Percentiles rank a stretch among this genome's conserved stretches.
Conservation (phyloP, 768 basidiomycete genomes). For the Exidia glandulosa region DNA sequence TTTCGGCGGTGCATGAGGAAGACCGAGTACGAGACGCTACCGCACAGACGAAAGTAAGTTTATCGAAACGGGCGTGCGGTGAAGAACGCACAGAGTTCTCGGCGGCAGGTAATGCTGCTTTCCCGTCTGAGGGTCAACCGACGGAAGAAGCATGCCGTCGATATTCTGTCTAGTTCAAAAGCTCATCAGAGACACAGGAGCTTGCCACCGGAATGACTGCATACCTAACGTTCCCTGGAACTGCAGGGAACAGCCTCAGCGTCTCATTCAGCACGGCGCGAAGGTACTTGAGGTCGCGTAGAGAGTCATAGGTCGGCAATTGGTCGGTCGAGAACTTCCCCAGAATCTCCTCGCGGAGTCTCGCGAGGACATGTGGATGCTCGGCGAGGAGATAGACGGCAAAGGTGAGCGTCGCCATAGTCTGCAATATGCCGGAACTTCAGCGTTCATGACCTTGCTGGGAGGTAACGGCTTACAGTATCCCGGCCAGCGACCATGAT, state of each 20-base stretch:
- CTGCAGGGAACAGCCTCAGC: not conserved
- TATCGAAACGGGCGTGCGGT: not conserved
- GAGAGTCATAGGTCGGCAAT: conserved; percentile 35
- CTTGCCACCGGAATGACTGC: not conserved
- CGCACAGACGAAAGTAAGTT: not conserved
- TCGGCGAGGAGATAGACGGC: conserved; percentile 17
- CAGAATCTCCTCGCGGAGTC: conserved; percentile 22
- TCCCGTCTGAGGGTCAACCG: conserved; percentile 10
- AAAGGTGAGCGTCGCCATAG: conserved; percentile 20
- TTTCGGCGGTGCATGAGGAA: conserved; percentile 55
- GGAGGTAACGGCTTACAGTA: not conserved
- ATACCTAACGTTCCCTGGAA: not conserved
- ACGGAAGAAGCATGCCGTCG: conserved; percentile 37
- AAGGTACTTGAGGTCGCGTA: conserved; percentile 48
- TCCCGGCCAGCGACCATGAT: conserved; percentile 13
- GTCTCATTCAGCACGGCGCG: conserved; percentile 39
- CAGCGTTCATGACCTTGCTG: too few relatives aligned
- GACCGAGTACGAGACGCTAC: conserved; percentile 41
- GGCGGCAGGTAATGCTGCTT: conserved; percentile 22
- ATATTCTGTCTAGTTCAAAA: conserved; percentile 29
- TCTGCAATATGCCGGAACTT: conserved; percentile 9
- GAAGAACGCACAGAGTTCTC: conserved; percentile 29
- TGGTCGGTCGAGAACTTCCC: conserved; percentile 16
- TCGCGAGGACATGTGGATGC: conserved; percentile 17
- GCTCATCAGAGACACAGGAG: not conserved